A percentile compares a stretch with the other conserved stretches of the same genome.
Conservation (phyloP, 202 grass and related monocot genomes). For the Setaria viridis region DNA sequence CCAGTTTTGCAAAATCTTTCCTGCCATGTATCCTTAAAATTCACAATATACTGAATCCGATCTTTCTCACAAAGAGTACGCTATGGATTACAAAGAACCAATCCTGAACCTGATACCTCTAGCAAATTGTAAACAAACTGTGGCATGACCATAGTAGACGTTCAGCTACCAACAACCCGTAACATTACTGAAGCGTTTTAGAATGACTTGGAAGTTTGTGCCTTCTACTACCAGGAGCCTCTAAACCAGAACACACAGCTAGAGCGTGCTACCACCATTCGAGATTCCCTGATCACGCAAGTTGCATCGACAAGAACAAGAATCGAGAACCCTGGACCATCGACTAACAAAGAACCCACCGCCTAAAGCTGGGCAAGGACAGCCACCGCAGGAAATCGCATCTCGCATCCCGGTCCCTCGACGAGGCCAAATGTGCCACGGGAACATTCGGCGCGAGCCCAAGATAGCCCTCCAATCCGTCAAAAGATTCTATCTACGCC, state of each 20-base stretch:
- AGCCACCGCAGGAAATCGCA: background rate
- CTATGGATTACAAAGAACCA: background rate
- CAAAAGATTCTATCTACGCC: conserved; percentile 9
- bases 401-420: background rate
- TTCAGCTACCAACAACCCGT: background rate
- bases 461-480: background rate
- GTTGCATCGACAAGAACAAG: background rate
- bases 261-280: background rate
- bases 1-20: background rate
- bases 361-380: background rate
- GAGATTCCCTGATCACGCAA: conserved; percentile 12
- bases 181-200: background rate
- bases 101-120: background rate
- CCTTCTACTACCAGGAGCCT: background rate
- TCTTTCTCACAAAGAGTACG: background rate
- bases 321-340: background rate
- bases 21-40: background rate
- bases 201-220: background rate
- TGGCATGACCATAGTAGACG: background rate
- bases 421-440: background rate
- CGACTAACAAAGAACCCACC: background rate
- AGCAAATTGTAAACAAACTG: background rate
- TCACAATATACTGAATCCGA: background rate
- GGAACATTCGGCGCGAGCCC: background rate
- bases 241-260: background rate